Base-by-base conservation (phyloP, 2,329 filamentous ascomycete genomes). In the Fusarium subglutinans region DNA sequence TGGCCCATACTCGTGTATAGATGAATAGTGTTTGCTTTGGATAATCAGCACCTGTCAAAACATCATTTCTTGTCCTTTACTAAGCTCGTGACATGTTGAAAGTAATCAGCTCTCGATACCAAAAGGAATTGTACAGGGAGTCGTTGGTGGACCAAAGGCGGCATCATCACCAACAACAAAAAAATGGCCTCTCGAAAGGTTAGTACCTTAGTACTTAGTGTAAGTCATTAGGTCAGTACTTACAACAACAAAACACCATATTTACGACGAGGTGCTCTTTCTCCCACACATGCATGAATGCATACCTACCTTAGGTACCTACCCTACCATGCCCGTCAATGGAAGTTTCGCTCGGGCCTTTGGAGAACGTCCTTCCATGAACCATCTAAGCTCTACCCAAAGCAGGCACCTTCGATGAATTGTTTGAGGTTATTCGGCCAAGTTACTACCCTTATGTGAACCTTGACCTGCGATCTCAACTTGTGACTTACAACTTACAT, bases 1-100 rank as follows among this genome's bases (percentile, higher is more conserved):
- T 79, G 75, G 78, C 68, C 77, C 74, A 73, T 76, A 75, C 79
- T 77, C 77, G 77, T 82, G 80, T 82, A 81, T 81, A 82, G 79
- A 81, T 80, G 79, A 76, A 77, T 78, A 75, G 74, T 76, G 77
- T 78, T 78, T 74, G 75, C 76, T 81, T 76, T 74, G 51, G 77
- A 81, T 80, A 80, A 81, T 80, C 73, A 77, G 38, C 69, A 63
- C 76, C 75, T 77, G 76, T 78, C 76, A 76, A 76, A 71, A 63
- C 43, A 45, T 56, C 38, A 71, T 33, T n/a, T 37, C 17, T 30
- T 45, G 24, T 12, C 10, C 20, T 40, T 13, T n/a, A 41, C 44
- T 18, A 35, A 30, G 30, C 26, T 24, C 44, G 43, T 59, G 44
- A 43, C 24, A 28, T 58, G 30, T 37, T 10, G 40, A 24, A 44